phyloP scores from a whole-genome alignment of 208 protist genomes.

The Leishmania tarentolae region DNA sequence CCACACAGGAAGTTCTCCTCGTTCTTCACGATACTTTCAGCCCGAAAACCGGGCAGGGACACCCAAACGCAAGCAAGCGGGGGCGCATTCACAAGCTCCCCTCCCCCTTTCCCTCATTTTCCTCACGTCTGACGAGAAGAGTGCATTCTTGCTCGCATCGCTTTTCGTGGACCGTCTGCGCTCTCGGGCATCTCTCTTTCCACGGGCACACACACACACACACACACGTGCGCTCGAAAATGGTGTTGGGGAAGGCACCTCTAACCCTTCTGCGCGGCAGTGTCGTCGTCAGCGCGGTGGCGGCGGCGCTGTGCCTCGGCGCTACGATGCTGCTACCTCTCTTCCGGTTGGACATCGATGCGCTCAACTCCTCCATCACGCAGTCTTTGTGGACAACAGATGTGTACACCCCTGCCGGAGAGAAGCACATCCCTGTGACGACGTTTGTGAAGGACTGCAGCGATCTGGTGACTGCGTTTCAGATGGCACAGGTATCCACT shows the following conservation, averaged over 20 bases:
- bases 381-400: slow-evolving; percentile 38
- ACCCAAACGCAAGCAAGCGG: neutral
- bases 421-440: slow-evolving; percentile 20
- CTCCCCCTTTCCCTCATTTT: neutral
- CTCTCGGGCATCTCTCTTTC: too few species aligned
- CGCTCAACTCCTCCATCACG: slow-evolving; percentile 29
- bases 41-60: neutral
- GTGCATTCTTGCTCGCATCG: neutral
- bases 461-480: slow-evolving; percentile 26
- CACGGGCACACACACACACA: neutral
- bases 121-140: neutral
- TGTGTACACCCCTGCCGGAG: slow-evolving; percentile 29
- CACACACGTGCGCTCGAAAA: neutral
- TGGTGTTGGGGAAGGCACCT: slow-evolving; percentile 16
- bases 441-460: slow-evolving; percentile 28
- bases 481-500: slow-evolving; percentile 17
- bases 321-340: slow-evolving; percentile 17
- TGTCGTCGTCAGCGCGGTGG: slow-evolving; percentile 15
- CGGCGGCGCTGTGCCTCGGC: slow-evolving; percentile 8
- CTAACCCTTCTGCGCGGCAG: slow-evolving; percentile 14
- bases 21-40: neutral
- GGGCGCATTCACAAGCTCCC: neutral
- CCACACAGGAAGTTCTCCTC: neutral
- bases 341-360: slow-evolving; percentile 16
- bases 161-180: neutral